Evolutionary conservation across 73 alveolate genomes (phyloP).

Genomic region (Symbiodinium pilosum): DNA sequence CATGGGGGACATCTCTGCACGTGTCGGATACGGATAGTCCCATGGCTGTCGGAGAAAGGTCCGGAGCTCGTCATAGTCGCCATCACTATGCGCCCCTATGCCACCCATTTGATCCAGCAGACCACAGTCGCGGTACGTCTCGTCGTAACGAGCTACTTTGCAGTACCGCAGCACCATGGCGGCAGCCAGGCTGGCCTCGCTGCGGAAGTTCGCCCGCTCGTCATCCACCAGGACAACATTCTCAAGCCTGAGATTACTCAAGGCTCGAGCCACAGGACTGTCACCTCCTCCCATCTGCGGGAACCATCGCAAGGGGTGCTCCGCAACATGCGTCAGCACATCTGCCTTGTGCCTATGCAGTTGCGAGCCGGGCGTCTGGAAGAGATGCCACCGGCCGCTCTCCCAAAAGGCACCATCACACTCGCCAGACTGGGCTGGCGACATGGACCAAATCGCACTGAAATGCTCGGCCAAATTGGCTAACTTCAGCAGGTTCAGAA

Average conservation of each 20-base stretch:
- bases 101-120: constrained; percentile 93
- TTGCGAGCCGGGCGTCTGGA: constrained; percentile 53
- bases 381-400: constrained; percentile 75
- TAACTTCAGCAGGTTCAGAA: constrained; percentile 66
- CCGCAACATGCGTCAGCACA: constrained; percentile 60
- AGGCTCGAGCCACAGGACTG: not conserved
- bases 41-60: constrained; percentile 54
- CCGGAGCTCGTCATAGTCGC: constrained; percentile 59
- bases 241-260: not conserved
- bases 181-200: constrained; percentile 36
- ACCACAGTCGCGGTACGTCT: constrained; percentile 84
- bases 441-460: constrained; percentile 82
- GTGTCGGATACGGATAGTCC: constrained; percentile 84
- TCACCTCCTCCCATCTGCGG: constrained; percentile 60
- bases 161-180: constrained; percentile 86
- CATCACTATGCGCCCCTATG: constrained; percentile 71
- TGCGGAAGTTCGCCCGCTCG: constrained; percentile 94
- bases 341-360: constrained; percentile 80
- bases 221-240: constrained; percentile 79
- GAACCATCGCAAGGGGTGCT: constrained; percentile 77
- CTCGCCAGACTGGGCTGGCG: constrained; percentile 74
- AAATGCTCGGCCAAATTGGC: constrained; percentile 77
- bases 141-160: constrained; percentile 84
- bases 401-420: constrained; percentile 88
- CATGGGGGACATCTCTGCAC: constrained; percentile 20